phyloP scores from a whole-genome alignment of 2,329 filamentous ascomycete species.

The Fusarium sambucinum region DNA sequence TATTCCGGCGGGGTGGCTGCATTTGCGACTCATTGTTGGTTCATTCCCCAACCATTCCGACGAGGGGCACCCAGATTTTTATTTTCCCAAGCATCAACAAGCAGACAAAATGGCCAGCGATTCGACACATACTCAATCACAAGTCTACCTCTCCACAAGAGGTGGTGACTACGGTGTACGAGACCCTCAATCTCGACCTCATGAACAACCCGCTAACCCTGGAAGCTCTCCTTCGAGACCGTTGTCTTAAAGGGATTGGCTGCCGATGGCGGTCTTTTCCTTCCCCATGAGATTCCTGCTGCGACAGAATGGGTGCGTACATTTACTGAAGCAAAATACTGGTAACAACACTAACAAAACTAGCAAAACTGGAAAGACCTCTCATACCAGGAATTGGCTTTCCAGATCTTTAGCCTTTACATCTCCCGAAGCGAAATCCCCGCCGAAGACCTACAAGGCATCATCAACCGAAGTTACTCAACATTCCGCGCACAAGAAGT shows the following conservation, averaged over 20 bases:
- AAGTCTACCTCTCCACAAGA: constrained; percentile 47
- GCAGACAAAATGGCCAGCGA: constrained; percentile 40
- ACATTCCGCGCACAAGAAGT: constrained; percentile 85
- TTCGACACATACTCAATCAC: constrained; percentile 44
- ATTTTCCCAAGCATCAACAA: constrained; percentile 34
- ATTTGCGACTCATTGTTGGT: constrained; percentile 26
- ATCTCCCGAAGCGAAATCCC: constrained; percentile 70
- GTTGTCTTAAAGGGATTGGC: constrained; percentile 89
- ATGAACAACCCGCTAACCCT: constrained; percentile 7
- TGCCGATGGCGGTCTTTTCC: constrained; percentile 85
- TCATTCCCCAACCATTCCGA: not conserved
- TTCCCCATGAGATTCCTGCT: constrained; percentile 81
- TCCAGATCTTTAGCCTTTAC: constrained; percentile 87
- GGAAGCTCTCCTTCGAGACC: constrained; percentile 84
- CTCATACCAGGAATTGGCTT: constrained; percentile 84
- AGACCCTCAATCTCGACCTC: not conserved
- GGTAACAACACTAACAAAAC: not conserved
- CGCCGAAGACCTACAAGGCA: constrained; percentile 75
- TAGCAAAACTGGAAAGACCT: constrained; percentile 80
- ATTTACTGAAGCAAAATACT: constrained; percentile 47
- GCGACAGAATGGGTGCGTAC: constrained; percentile 66
- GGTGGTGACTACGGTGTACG: constrained; percentile 47
- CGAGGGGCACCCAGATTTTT: constrained; percentile 42
- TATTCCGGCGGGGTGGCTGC: constrained; percentile 40
- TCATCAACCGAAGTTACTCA: constrained; percentile 87